Base-by-base conservation (phyloP, 139 green algal species). In the Tetraselmis striata region DNA sequence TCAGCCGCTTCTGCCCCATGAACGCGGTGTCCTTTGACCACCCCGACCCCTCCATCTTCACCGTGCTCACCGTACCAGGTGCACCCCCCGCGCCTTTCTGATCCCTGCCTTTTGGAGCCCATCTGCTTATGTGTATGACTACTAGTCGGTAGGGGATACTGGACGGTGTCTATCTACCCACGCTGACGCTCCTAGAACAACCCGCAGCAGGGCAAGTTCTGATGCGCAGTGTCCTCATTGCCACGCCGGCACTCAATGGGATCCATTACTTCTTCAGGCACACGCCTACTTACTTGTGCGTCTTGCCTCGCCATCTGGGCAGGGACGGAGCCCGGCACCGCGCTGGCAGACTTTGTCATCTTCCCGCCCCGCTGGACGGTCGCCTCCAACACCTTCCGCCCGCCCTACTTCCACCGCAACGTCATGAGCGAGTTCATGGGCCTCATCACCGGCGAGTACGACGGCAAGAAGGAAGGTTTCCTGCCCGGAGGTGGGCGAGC, bases 391-490 rank as follows among this genome's bases (percentile, higher is more conserved):
- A 99, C 95, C 28, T 99, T 99, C 92, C 82, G 94, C 30, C 96
- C 96, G 26, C 95, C 96, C 30, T 98, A 98, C 91, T 98, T 95
- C 85, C 86, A 91, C 59, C 88, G 94, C 28, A 98, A 98, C 86
- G 81, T 82, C 29, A 96, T 96, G 93, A 96, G 85, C 77, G 95
- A 99, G 91, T 99, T 98, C 90, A 99, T 99, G 96, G 96, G 96
- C 26, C 91, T 98, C 30, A 96, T 98, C 59, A 85, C 82, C 0
- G 94, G 92, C 1, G 79, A 83, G 79, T 98, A 98, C 83, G 94
- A 98, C 30, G 94, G 90, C 77, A 98, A 98, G 81, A 83, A 90
- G 27, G 91, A 89, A 5, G 92, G 92, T 75, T 98, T 98, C 85
- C 78, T 92, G 79, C 94, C 94, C 77, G 94, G 94, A 84, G 86